Conservation (phyloP, 805 yeast species). For the Myxozyma monticola region DNA sequence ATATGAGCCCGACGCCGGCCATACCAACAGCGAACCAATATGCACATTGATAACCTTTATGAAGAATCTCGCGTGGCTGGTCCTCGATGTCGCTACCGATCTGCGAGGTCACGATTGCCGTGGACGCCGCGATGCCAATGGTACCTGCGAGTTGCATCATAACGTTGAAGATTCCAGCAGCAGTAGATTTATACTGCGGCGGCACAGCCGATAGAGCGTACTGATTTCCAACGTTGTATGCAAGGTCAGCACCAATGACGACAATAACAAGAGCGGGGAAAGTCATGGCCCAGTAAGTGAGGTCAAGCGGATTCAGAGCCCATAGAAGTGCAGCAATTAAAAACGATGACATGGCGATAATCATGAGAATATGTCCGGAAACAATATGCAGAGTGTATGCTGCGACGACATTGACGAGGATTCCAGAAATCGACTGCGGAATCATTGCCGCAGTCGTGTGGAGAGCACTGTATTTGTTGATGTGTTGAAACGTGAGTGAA, state of each 20-base stretch:
- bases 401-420: conserved; percentile 47
- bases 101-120: conserved; percentile 43
- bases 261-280: conserved; percentile 46
- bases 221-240: conserved; percentile 49
- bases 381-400: conserved; percentile 49
- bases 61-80: conserved; percentile 5
- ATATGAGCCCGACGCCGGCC: conserved; percentile 35
- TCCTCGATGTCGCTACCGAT: conserved; percentile 15
- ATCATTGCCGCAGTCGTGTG: conserved; percentile 48
- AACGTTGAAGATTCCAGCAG: conserved; percentile 52
- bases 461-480: conserved; percentile 43
- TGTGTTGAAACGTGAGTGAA: conserved; percentile 47
- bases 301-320: conserved; percentile 43
- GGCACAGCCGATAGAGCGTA: conserved; percentile 47
- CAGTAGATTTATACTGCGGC: conserved; percentile 45
- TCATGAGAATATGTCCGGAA: conserved; percentile 45
- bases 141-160: conserved; percentile 45
- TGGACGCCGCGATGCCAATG: conserved; percentile 47
- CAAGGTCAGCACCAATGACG: conserved; percentile 51
- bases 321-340: conserved; percentile 45
- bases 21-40: conserved; percentile 41
- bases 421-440: conserved; percentile 48
- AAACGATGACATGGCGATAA: conserved; percentile 43
- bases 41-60: conserved; percentile 25
- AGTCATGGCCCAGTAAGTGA: conserved; percentile 49